These are phyloP conservation scores for Elsinoe ampelina DNA, from an alignment of 2,329 filamentous ascomycete species.

Conservation along the genomic window DNA sequence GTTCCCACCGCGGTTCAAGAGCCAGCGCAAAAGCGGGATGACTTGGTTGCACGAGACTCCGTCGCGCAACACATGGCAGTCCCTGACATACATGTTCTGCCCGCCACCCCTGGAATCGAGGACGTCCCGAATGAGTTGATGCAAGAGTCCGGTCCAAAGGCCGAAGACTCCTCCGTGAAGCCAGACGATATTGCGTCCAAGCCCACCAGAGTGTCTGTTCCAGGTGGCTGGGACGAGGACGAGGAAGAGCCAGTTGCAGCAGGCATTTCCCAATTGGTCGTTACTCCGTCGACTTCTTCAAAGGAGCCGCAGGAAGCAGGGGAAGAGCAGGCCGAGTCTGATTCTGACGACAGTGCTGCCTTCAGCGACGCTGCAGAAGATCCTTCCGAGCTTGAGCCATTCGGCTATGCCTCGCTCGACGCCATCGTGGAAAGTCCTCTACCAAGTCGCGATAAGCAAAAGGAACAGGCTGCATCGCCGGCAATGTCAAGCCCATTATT, in stretches of 20 bases:
- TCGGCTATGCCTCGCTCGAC: constrained; percentile 63
- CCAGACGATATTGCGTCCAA: background rate
- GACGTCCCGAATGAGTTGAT: background rate
- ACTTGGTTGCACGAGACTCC: background rate
- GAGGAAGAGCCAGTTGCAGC: constrained; percentile 13
- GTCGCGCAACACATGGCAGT: constrained; percentile 16
- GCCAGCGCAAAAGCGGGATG: background rate
- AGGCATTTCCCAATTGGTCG: background rate
- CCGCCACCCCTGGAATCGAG: constrained; percentile 28
- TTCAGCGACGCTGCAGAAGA: constrained; percentile 75
- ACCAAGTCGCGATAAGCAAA: constrained; percentile 21
- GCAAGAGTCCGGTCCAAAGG: background rate
- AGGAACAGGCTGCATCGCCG: constrained; percentile 18
- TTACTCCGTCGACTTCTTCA: background rate
- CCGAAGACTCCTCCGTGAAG: background rate
- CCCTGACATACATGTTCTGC: constrained; percentile 27
- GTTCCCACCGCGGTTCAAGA: background rate
- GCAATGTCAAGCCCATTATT: background rate
- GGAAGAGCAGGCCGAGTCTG: constrained; percentile 15
- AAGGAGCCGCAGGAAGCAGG: constrained; percentile 10
- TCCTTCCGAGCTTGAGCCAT: constrained; percentile 53
- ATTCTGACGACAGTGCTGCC: constrained; percentile 45
- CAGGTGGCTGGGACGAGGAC: constrained; percentile 15
- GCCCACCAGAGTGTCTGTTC: constrained; percentile 4
- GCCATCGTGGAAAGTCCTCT: constrained; percentile 58